phyloP scores from a whole-genome alignment of 257 asterid species.

The Coffea canephora region DNA sequence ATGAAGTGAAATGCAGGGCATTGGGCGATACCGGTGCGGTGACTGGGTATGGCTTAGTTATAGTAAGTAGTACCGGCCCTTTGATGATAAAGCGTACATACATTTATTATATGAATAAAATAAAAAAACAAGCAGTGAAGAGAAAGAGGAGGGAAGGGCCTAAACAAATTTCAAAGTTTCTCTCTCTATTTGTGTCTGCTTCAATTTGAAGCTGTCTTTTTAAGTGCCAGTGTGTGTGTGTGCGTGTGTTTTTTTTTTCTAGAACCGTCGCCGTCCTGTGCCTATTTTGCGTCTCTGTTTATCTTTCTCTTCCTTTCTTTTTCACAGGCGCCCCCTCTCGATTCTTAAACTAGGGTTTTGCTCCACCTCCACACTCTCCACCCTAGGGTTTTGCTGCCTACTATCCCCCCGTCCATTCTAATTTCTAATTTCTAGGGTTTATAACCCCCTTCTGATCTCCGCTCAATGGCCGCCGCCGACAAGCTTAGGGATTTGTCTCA shows the following conservation, averaged over 20 bases:
- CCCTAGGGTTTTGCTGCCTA: slow-evolving; percentile 29
- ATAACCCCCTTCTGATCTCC: slow-evolving; percentile 19
- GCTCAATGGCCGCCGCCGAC: slow-evolving; percentile 73
- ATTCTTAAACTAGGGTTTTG: neutral
- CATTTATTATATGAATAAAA: neutral
- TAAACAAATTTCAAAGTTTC: slow-evolving; percentile 22
- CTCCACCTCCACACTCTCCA: neutral
- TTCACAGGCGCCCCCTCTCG: neutral
- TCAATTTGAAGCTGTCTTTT: slow-evolving; percentile 38
- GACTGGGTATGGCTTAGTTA: too few relatives aligned
- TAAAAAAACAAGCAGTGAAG: neutral
- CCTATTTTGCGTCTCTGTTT: neutral
- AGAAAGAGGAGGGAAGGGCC: slow-evolving; percentile 21
- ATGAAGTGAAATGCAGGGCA: neutral
- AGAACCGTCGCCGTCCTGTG: neutral
- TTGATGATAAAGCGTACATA: too few relatives aligned
- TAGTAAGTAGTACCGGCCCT: too few relatives aligned
- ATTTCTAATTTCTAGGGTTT: slow-evolving; percentile 32
- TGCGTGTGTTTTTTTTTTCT: neutral
- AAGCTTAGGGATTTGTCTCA: slow-evolving; percentile 84
- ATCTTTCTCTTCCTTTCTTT: neutral
- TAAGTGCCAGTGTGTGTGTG: neutral
- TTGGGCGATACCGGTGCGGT: too few relatives aligned
- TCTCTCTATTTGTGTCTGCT: slow-evolving; percentile 27
- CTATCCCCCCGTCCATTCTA: neutral